These are phyloP conservation scores for Staphylotrichum longicolle DNA, from an alignment of 495 filamentous ascomycete genomes.

Conservation along the genomic window DNA sequence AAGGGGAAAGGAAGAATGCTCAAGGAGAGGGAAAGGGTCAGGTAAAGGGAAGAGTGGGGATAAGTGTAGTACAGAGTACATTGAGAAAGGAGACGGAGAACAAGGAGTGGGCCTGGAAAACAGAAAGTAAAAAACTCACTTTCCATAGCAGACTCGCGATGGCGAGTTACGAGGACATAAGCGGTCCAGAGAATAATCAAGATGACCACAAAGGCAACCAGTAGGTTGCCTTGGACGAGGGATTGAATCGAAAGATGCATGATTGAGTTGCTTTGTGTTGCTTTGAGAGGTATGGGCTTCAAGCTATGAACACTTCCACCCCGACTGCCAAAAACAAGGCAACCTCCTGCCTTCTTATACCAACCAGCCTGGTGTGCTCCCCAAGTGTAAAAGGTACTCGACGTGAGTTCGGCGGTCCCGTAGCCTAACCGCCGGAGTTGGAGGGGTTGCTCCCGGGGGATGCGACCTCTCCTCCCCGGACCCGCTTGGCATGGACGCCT, in stretches of 20 bases:
- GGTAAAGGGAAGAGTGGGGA: not conserved
- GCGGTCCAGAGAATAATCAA: not conserved
- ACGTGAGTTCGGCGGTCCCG: slow-evolving; percentile 12
- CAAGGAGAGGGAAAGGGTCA: not conserved
- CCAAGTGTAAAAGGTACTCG: not conserved
- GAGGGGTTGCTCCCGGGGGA: not conserved
- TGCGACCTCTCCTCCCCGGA: not conserved
- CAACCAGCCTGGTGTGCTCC: too few relatives aligned
- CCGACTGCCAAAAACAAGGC: not conserved
- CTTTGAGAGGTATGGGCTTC: not conserved
- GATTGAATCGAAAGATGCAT: not conserved
- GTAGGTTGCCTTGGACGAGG: not conserved
- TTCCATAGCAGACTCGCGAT: not conserved
- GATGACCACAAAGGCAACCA: not conserved
- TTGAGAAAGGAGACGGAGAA: too few relatives aligned
- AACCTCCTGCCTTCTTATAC: not conserved
- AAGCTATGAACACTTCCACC: not conserved
- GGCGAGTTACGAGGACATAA: not conserved
- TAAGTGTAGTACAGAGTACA: too few relatives aligned
- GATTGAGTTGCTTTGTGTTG: not conserved
- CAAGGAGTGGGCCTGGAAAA: too few relatives aligned
- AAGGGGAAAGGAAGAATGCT: too few relatives aligned
- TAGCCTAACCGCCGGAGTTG: slow-evolving; percentile 1
- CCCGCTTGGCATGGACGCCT: slow-evolving; percentile 9
- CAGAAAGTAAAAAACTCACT: not conserved